Base-by-base conservation (phyloP, 169 alveolate genomes). In the Cryptosporidium canis region DNA sequence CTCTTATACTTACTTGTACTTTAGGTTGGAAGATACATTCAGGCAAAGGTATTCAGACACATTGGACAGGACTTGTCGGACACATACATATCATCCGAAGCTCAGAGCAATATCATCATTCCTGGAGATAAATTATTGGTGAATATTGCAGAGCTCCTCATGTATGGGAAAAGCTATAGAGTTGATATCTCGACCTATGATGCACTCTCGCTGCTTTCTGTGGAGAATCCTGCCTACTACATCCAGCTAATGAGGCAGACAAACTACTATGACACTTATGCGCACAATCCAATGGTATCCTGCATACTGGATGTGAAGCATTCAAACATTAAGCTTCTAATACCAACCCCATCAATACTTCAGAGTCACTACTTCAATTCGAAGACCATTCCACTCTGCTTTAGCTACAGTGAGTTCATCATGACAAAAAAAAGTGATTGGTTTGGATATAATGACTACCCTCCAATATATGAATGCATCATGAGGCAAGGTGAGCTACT, bases 1-100 rank as follows among this genome's bases (percentile, higher is more conserved):
- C 9, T 31, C 18, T 45, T 0, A 45, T 48, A 21, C 43, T 6
- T 0, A 51, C 21, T 53, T 70, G 18, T 47, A 35, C 4, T 70
- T 53, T 56, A 77, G 87, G 63, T 77, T 61, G 87, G 87, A 61
- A 31, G 87, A 58, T 77, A 55, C 29, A 37, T 77, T 16, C 87
- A 77, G 8, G 87, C 72, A 55, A 53, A 29, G 16, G 64, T 77
- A 35, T 77, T 24, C 24, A 77, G 87, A 29, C 72, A 77, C 27
- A 77, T 77, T 43, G 87, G 87, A 37, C 41, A 58, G 35, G 87
- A 77, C 16, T 58, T 58, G 29, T 31, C 87, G 2, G 87, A 77
- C 11, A 58, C 71, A 27, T 77, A 18, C 41, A 48, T 77, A 39
- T 58, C 12, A 37, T 56, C 87, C 33, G 77, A 77, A 21, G 66